Base-by-base conservation (phyloP, 148 eudicot genomes). In the Fallopia convolvulus region DNA sequence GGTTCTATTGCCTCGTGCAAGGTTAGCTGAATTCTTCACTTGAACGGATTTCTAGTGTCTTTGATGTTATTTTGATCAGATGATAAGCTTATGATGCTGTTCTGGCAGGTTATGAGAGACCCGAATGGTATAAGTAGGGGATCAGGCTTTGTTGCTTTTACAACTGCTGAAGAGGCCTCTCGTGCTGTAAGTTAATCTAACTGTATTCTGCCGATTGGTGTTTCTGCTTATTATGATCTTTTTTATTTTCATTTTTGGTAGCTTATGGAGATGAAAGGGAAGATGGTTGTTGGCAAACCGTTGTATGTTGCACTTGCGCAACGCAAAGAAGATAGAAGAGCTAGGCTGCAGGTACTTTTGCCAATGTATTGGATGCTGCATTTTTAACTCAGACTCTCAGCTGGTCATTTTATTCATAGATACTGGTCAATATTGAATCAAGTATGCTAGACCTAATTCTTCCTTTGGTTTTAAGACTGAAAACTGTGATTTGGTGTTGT, bases 271-370 rank as follows among this genome's bases (percentile, higher is more conserved):
- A 88, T 94, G 97, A 94, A 94, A 78, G 93, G 96, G 49, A 94
- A 92, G 86, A 92, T 94, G 85, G 75, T 89, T 49, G 88, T 77
- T 41, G 83, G 82, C 86, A 94, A 94, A 63, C 98, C 97, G 73
- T 89, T 94, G 36, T 94, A 90, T 85, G 98, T 94, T 82, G 97
- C 98, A 39, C 82, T 88, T 80, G 97, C 98, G n/a, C 93, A 94
- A 71, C 85, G 96, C 26, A 94, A 90, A 82, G 98, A 92, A 82
- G 98, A 94, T 68, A 87, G 97, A 83, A 94, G 88, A 77, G 93
- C 92, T 66, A 85, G 87, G 81, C 82, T 92, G 75, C 97, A 92
- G 97, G 98, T 63, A 63, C 12, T 58, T 58, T 20, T 58, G 65
- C 32, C 12, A 58, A 21, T 21, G 12, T 23, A 23, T 58, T 58